A percentile compares a stretch with the other conserved stretches of the same genome.
phyloP scores from a whole-genome alignment of 768 basidiomycete species.

The Boletus tomentosulus region DNA sequence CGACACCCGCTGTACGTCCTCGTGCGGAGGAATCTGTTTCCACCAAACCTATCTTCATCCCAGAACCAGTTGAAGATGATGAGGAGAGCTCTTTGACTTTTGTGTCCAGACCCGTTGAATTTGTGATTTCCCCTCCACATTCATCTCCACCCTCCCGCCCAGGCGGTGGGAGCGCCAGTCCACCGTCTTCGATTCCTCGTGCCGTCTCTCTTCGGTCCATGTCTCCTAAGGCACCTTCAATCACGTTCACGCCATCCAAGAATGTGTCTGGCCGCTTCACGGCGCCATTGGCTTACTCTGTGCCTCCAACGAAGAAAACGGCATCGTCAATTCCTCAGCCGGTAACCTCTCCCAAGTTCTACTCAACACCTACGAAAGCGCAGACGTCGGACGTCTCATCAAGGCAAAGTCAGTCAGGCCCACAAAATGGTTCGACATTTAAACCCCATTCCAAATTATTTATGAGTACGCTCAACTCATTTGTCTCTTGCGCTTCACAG shows the following conservation, averaged over 20 bases:
- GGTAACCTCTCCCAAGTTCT: conserved; percentile 37
- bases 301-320: conserved; percentile 52
- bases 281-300: conserved; percentile 20
- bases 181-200: conserved; percentile 53
- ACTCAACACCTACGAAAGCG: conserved; percentile 27
- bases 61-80: conserved; percentile 17
- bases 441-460: conserved; percentile 45
- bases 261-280: conserved; percentile 26
- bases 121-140: conserved; percentile 6
- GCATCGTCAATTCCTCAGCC: conserved; percentile 65
- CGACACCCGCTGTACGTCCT: conserved; percentile 18
- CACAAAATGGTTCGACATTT: conserved; percentile 59
- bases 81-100: conserved; percentile 21
- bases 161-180: conserved; percentile 17
- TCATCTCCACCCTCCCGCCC: conserved; percentile 14
- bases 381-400: conserved; percentile 35
- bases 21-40: background rate
- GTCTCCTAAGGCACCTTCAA: conserved; percentile 23
- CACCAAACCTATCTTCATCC: conserved; percentile 3
- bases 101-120: conserved; percentile 10
- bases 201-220: conserved; percentile 35
- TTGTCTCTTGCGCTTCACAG: conserved; percentile 34
- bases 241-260: conserved; percentile 35
- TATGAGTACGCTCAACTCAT: conserved; percentile 61
- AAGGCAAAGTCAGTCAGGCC: conserved; percentile 23